Base-by-base conservation (phyloP, 176 grass and related monocot species). In the Aegilops umbellulata region DNA sequence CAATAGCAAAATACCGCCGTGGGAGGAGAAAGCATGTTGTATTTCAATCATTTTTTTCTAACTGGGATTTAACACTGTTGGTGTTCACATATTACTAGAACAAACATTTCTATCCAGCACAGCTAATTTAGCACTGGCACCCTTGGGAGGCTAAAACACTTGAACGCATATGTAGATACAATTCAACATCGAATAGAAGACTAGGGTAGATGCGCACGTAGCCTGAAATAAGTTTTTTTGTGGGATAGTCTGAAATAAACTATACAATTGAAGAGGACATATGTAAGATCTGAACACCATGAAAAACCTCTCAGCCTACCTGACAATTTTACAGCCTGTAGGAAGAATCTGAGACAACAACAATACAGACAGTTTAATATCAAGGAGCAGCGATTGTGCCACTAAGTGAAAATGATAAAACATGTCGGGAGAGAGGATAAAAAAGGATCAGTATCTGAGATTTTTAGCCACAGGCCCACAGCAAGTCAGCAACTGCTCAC, bases 321-420 rank as follows among this genome's bases (percentile, higher is more conserved):
- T 76, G 61, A 75, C 20, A 26, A 76, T 30, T 53, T 76, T 26
- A 74, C 41, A 25, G 47, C 55, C 26, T 8, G 6, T 58, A 76
- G 15, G 19, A 85, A 89, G 67, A 67, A 89, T 76, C 22, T 74
- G 39, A 22, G 38, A 85, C 42, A 74, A 76, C 68, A 74, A 20
- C 0, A 13, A 80, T 74, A 66, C 23, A 74, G 31, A 80, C 19
- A 74, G 31, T 76, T 6, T 65, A 74, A 31, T 74, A 89, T 74
- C 19, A 66, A 80, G 12, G 32, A 41, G 7, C 58, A 24, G 67
- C 58, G 29, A 74, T 29, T 51, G 22, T 64, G 71, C 27, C 68
- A 79, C 14, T 72, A 78, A 65, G 49, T 78, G 9, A 32, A 70
- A 77, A 78, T 17, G 51, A 51, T 35, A 69, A 36, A 51, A 62